A percentile compares a stretch with the other conserved stretches of the same genome.
Conservation (phyloP, 1,284 basidiomycete genomes). For the Moesziomyces globuligerus region DNA sequence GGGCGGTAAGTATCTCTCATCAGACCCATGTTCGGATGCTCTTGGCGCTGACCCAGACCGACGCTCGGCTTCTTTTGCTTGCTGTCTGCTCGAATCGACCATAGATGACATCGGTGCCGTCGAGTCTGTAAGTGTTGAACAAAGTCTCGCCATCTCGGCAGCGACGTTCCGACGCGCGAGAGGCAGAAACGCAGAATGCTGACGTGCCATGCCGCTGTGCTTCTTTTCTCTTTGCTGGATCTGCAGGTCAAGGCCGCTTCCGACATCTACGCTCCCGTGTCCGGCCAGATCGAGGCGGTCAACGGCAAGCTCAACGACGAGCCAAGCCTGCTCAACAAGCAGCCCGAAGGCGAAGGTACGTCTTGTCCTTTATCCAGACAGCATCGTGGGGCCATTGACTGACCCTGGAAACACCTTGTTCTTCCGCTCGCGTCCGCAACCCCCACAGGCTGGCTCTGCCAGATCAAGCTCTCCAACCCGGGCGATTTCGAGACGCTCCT, state of each 20-base stretch:
- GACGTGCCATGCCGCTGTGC: background rate
- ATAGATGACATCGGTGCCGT: slow-evolving; percentile 92
- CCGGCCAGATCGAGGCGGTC: slow-evolving; percentile 82
- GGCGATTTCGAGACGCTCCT: slow-evolving; percentile 80
- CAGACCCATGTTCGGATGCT: too few species aligned
- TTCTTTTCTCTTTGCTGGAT: background rate
- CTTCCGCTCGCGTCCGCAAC: background rate
- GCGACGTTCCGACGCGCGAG: too few species aligned
- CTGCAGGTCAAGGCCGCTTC: slow-evolving; percentile 85
- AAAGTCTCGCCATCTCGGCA: too few species aligned
- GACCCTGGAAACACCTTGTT: too few species aligned
- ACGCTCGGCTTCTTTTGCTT: background rate
- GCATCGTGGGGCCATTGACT: too few species aligned
- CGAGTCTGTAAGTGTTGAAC: slow-evolving; percentile 75
- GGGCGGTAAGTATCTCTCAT: slow-evolving; percentile 75
- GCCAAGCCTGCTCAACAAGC: slow-evolving; percentile 88
- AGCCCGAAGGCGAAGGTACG: slow-evolving; percentile 83
- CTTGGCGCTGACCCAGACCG: too few species aligned
- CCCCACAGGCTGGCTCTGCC: slow-evolving; percentile 88
- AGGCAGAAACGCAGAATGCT: too few species aligned
- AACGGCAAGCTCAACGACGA: slow-evolving; percentile 78
- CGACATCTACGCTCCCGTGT: slow-evolving; percentile 94
- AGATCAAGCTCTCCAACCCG: slow-evolving; percentile 83
- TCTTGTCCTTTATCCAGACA: slow-evolving; percentile 13
- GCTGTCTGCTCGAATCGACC: background rate